Evolutionary conservation across 2,329 filamentous ascomycete species (phyloP).

Genomic region (Orbilia quercus): DNA sequence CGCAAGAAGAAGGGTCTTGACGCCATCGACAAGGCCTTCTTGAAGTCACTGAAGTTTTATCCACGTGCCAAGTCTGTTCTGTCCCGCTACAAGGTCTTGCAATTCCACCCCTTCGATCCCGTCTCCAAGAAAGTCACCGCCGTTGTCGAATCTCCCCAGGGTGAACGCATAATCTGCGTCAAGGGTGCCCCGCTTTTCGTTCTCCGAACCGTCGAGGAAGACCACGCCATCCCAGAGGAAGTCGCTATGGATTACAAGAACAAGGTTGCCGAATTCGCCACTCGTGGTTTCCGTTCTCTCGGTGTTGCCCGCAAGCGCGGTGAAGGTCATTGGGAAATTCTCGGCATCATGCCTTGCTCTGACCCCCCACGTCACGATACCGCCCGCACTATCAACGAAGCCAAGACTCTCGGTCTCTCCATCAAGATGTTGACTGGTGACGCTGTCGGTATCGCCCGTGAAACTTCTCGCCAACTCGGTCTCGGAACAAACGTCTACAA

Average conservation of each 20-base stretch:
- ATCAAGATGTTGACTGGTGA: constrained; percentile 98
- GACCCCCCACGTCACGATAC: constrained; percentile 92
- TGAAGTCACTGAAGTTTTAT: constrained; percentile 85
- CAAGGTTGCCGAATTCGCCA: constrained; percentile 90
- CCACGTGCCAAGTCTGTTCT: constrained; percentile 83
- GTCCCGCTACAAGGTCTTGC: constrained; percentile 83
- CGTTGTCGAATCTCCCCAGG: constrained; percentile 82
- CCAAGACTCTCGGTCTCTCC: constrained; percentile 84
- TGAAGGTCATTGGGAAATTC: constrained; percentile 85
- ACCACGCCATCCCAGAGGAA: constrained; percentile 79
- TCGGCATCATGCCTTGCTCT: constrained; percentile 94
- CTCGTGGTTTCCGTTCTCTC: constrained; percentile 91
- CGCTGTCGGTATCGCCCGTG: constrained; percentile 89
- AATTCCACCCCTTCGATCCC: constrained; percentile 89
- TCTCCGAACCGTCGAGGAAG: constrained; percentile 85
- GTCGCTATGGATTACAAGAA: constrained; percentile 88
- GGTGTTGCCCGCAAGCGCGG: constrained; percentile 91
- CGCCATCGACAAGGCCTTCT: constrained; percentile 93
- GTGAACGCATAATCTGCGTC: constrained; percentile 86
- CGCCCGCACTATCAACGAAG: constrained; percentile 88
- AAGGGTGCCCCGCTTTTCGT: constrained; percentile 92
- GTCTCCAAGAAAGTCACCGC: constrained; percentile 93
- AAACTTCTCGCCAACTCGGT: constrained; percentile 90
- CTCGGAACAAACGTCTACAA: constrained; percentile 95
- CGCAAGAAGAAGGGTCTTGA: constrained; percentile 97